Evolutionary conservation across 176 grass and related monocot species (phyloP).

Genomic region (Aegilops bicornis): DNA sequence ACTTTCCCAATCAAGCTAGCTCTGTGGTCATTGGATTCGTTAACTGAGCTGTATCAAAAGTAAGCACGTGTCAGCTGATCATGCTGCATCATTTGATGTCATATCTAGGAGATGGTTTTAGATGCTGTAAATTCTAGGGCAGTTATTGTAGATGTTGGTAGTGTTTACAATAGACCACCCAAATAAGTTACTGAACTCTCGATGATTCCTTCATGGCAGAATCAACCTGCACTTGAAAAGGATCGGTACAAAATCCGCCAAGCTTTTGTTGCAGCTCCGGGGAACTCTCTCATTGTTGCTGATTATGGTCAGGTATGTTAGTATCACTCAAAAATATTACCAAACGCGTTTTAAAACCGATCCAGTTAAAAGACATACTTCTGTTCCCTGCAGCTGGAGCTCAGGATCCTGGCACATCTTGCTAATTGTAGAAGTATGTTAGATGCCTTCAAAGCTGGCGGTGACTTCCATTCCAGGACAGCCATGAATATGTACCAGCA

Average conservation of each 20-base stretch:
- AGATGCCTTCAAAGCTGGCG: slow-evolving; percentile 88
- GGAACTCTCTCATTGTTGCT: slow-evolving; percentile 94
- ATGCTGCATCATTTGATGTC: slow-evolving; percentile 16
- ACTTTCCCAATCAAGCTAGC: neutral
- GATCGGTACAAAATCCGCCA: slow-evolving; percentile 95
- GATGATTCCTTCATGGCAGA: slow-evolving; percentile 47
- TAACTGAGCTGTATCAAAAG: neutral
- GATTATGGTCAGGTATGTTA: slow-evolving; percentile 96
- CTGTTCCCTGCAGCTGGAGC: slow-evolving; percentile 70
- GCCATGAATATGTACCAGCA: slow-evolving; percentile 95
- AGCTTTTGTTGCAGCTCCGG: slow-evolving; percentile 87
- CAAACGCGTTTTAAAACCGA: slow-evolving; percentile 9
- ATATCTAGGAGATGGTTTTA: slow-evolving; percentile 6
- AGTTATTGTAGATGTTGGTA: slow-evolving; percentile 16
- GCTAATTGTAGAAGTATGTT: slow-evolving; percentile 88
- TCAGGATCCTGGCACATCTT: slow-evolving; percentile 96
- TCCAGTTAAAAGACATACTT: slow-evolving; percentile 9
- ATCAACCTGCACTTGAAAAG: slow-evolving; percentile 95
- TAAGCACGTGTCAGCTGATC: neutral
- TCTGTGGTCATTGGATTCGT: slow-evolving; percentile 8
- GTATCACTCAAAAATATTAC: neutral
- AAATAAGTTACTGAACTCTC: slow-evolving; percentile 32
- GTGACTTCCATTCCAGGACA: slow-evolving; percentile 97
- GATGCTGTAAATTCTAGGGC: slow-evolving; percentile 12
- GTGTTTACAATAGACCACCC: neutral